Evolutionary conservation across 371 early-diverging fungal genomes (phyloP), one percentile per base, ranked within the genome.

Genomic region (Conidiobolus incongruus): DNA sequence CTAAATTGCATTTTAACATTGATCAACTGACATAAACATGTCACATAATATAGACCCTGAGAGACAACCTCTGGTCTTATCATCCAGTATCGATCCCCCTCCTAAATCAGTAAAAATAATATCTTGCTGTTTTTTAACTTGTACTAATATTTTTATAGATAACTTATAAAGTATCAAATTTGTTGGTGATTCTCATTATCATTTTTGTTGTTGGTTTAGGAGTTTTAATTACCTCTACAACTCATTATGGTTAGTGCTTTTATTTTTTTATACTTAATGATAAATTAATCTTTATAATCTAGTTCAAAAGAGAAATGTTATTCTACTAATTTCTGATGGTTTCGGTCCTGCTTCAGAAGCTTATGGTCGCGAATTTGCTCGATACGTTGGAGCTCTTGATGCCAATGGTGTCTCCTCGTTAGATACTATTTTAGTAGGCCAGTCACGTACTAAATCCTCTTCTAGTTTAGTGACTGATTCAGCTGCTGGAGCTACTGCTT

Each of bases 401-500:
- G 55, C 56, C 17, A 54, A 54, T 32, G 43, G 60, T 33, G 38
- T 55, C 16, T 54, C 67, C 8, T 77, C 87, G 0, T 59, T 94
- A 15, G 95, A 94, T 59, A 53, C 66, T 36, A 78, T 91, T 24
- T 68, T 84, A 15, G 71, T 88, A 2, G 93, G 95, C 3, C 52
- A 78, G 10, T 81, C 82, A 19, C 68, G 95, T 19, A 94, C 93
- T 1, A 63, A 81, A 16, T 82, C 83, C 46, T 73, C 75, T 19
- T 58, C 61, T 44, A 75, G 77, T 50, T 59, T 85, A 21, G 66
- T 95, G 4, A 91, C 95, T 0, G 95, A 95, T 59, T 86, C 87
- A 31, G 95, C 93, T 13, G 91, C 95, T 13, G 95, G 91, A 2
- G 95, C 93, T 3, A 91, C 92, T 0, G 91, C 90, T 0, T 90